These are phyloP conservation scores for Fraxinus anomala DNA, from an alignment of 257 asterid species.

Conservation along the genomic window DNA sequence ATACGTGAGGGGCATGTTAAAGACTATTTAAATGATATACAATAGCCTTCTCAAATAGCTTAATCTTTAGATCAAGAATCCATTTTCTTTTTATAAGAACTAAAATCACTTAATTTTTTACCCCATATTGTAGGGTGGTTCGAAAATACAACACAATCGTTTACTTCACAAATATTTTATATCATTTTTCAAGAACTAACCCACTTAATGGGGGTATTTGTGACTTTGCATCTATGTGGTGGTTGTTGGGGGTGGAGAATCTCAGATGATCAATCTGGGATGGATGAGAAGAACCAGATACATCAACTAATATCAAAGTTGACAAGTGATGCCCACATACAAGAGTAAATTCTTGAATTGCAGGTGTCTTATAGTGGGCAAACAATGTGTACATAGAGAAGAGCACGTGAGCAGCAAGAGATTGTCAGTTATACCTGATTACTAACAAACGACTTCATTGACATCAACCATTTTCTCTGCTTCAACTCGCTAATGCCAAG, in stretches of 20 bases:
- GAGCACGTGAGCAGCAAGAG: constrained; percentile 10
- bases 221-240: neutral
- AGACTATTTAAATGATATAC: neutral
- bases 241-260: no score
- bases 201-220: neutral
- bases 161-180: neutral
- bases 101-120: no score
- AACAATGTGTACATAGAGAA: neutral
- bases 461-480: constrained; percentile 95
- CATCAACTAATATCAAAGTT: neutral
- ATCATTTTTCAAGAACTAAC: neutral
- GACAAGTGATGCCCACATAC: neutral
- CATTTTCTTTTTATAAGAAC: no score
- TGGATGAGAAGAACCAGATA: neutral
- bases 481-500: constrained; percentile 93
- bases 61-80: neutral
- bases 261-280: neutral
- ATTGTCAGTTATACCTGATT: constrained; percentile 66
- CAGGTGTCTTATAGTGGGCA: neutral
- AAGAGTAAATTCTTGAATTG: constrained; percentile 6
- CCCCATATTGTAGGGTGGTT: neutral
- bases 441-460: constrained; percentile 84
- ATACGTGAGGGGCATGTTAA: neutral
- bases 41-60: neutral
- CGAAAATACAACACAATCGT: neutral